Base-by-base conservation (phyloP, 129 eudicot genomes). In the Escallonia herrerae region DNA sequence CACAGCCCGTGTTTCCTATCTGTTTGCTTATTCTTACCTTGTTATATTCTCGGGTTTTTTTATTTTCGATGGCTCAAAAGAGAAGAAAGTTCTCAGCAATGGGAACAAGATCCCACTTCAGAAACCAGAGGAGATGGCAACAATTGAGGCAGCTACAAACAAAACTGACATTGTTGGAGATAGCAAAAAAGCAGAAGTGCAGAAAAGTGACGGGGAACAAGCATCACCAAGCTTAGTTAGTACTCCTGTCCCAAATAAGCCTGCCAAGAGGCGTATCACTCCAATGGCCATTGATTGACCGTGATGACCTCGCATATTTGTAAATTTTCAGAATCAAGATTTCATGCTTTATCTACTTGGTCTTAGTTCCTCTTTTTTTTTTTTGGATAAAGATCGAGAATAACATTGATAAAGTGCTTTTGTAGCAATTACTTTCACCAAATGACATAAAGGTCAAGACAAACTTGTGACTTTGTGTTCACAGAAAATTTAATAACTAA, bases 241-340 rank as follows among this genome's bases (percentile, higher is more conserved):
- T 5, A 58, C 82, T 42, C 53, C 73, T 4, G 43, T 54, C 54
- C 62, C 85, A 65, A 80, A 62, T 64, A 94, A 86, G 81, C 82
- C 95, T 51, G 84, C 95, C 10, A 94, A 77, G 79, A 80, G 87
- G 77, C 84, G 99, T 12, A 94, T 94, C 59, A 94, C 97, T 7
- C 99, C 99, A 6, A 84, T 94, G 87, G 99, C 91, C 58, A 82
- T 88, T 43, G 93, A 84, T 82, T 85, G 70, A 81, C 42, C 62
- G 43, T 39, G 15, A 33, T n/a, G 0, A n/a, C 12, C 54, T 49
- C 9, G 51, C 47, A 52, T 15, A 43, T 65, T 53, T 66, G 61
- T 51, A 65, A 13, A 65, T 39, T 43, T 40, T 47, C 56, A 63
- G 15, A 22, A 22, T 49, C 9, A 49, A 49, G 3, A 49, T 7